These are phyloP conservation scores for Neurospora terricola DNA, from an alignment of 495 filamentous ascomycete genomes.

Conservation along the genomic window DNA sequence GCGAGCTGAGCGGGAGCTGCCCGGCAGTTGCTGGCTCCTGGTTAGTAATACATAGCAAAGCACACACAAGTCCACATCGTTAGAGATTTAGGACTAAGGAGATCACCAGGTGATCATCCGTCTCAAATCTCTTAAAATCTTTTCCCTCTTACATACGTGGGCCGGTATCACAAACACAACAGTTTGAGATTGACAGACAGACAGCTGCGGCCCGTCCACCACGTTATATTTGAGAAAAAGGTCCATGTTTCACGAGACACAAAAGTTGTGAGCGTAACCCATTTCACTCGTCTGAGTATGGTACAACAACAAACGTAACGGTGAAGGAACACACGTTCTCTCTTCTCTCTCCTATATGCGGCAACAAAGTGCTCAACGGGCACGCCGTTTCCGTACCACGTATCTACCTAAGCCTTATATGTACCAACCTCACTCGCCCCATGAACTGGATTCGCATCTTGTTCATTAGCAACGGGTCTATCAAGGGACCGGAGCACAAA, in stretches of 20 bases:
- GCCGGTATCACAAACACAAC: neutral
- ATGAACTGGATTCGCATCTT: neutral
- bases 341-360: neutral
- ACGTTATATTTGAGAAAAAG: neutral
- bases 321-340: neutral
- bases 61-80: neutral
- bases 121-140: neutral
- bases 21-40: neutral
- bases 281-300: neutral
- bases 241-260: neutral
- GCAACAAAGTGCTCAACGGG: neutral
- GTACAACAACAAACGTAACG: neutral
- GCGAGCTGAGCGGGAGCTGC: neutral
- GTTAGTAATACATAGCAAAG: neutral
- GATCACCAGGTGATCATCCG: neutral
- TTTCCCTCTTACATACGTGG: neutral
- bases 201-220: neutral
- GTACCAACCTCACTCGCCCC: neutral
- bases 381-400: neutral
- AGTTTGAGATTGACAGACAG: neutral
- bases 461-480: neutral
- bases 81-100: neutral
- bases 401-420: neutral
- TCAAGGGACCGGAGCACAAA: neutral
- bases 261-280: neutral